Conservation (phyloP, 306 rosid species). For the Carpinus fangiana region DNA sequence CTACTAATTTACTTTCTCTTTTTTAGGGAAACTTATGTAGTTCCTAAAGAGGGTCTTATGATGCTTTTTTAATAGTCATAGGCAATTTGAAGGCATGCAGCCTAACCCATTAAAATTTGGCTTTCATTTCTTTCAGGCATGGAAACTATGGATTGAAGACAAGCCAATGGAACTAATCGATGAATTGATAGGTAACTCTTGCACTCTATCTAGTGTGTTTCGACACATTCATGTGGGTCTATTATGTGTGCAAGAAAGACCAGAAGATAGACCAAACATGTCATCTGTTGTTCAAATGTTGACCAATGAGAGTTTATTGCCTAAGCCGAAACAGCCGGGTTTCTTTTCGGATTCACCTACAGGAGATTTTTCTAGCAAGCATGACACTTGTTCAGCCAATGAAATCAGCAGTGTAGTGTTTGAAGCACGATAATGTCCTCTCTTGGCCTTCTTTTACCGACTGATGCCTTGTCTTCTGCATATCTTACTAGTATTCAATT, state of each 20-base stretch:
- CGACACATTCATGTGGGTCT: conserved; percentile 55
- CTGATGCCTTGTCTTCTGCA: too few species aligned
- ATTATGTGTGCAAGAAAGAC: conserved; percentile 50
- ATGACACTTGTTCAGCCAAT: conserved; percentile 24
- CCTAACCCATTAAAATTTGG: not conserved
- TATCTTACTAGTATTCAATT: too few species aligned
- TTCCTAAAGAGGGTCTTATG: not conserved
- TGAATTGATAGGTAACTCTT: conserved; percentile 5
- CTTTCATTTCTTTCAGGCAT: conserved; percentile 19
- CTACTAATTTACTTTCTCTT: not conserved
- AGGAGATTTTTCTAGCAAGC: conserved; percentile 18
- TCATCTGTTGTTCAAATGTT: conserved; percentile 45
- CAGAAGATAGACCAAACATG: conserved; percentile 63
- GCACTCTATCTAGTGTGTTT: conserved; percentile 15
- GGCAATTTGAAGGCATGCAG: too few species aligned
- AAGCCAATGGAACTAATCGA: conserved; percentile 23
- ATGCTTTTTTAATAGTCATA: not conserved
- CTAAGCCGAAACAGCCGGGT: conserved; percentile 53
- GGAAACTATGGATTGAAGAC: conserved; percentile 32
- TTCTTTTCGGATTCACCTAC: conserved; percentile 23
- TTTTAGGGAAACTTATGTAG: not conserved
- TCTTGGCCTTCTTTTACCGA: too few species aligned
- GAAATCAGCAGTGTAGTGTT: conserved; percentile 25
- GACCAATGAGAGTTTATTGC: conserved; percentile 36
- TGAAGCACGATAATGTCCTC: conserved; percentile 26